Percentiles rank a stretch among this genome's conserved stretches.
phyloP scores from a whole-genome alignment of 345 rosid genomes.

The Physaria fendleri region DNA sequence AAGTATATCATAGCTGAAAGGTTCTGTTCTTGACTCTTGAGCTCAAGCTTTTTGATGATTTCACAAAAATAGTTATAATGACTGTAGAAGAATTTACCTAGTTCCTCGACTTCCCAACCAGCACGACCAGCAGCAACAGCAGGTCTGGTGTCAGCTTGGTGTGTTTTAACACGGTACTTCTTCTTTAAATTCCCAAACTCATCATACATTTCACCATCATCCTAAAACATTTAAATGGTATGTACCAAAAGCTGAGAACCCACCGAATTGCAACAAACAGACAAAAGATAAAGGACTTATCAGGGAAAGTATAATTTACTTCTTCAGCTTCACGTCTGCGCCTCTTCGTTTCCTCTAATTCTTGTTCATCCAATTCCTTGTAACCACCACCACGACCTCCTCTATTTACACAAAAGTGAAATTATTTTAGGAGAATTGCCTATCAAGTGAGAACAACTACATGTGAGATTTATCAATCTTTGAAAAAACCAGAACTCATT shows the following conservation, averaged over 20 bases:
- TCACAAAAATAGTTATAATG: background rate
- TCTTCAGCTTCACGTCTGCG: conserved; percentile 90
- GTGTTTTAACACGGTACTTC: conserved; percentile 83
- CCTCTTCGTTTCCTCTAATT: conserved; percentile 89
- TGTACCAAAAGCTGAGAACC: background rate
- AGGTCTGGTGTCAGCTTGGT: conserved; percentile 60
- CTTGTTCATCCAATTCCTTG: conserved; percentile 98
- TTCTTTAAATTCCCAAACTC: conserved; percentile 98
- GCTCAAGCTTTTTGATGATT: background rate
- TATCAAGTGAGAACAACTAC: background rate
- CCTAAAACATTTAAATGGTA: conserved; percentile 41
- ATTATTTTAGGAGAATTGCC: background rate
- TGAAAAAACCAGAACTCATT: background rate
- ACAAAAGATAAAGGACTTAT: background rate
- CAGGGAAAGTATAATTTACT: conserved; percentile 38
- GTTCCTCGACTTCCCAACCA: conserved; percentile 95
- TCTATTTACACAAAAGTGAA: conserved; percentile 34
- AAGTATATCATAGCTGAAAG: background rate
- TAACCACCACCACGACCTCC: conserved; percentile 99
- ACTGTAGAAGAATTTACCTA: conserved; percentile 40
- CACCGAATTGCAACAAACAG: background rate
- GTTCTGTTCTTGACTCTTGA: background rate
- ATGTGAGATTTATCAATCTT: background rate
- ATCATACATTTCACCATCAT: conserved; percentile 97
- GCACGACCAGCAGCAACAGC: conserved; percentile 90